Evolutionary conservation across 192 early-diverging fungal species (phyloP), one percentile per base, ranked within the genome.

Genomic region (Podila epicladia): DNA sequence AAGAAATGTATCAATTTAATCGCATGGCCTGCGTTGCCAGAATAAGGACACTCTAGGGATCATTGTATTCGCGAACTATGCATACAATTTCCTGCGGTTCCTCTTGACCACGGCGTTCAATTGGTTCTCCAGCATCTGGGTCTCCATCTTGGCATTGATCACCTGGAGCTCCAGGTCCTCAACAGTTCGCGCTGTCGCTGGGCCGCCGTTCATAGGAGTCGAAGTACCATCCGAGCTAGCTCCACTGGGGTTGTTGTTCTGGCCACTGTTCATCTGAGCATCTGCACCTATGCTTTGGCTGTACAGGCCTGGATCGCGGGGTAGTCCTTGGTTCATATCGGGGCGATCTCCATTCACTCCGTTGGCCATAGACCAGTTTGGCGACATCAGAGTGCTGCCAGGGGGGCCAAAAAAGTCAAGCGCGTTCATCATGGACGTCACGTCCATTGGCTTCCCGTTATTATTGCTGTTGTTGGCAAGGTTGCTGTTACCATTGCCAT

Each of bases 61-160:
- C n/a, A 3, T 15, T 49, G 51, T n/a, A n/a, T 35, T 31, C 19
- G 1, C n/a, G 13, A 55, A 28, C 29, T 64, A 76, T 8, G 75
- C 75, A 31, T 78, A 78, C 13, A 78, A 64, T 24, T 78, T 78
- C 6, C 75, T 68, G 22, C 75, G 75, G 33, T 78, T 78, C 9
- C 75, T 62, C 51, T 78, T 78, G 49, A 78, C 71, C 48, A 78
- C 75, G 3, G 75, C 75, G 37, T 78, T 78, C 24, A 78, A 48
- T 31, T 71, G 68, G 57, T 78, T 71, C 75, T 78, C 75, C 37
- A 78, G 38, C 75, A 78, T 78, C 51, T 78, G 75, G 4, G 75
- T 78, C 50, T 78, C 75, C 75, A 78, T 78, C 59, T 78, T 78
- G 32, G 75, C 75, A 67, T 78, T 71, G 58, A 78, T 78, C 58